phyloP scores from a whole-genome alignment of 2,329 filamentous ascomycete genomes.

The Allantophomopsis lycopodina region DNA sequence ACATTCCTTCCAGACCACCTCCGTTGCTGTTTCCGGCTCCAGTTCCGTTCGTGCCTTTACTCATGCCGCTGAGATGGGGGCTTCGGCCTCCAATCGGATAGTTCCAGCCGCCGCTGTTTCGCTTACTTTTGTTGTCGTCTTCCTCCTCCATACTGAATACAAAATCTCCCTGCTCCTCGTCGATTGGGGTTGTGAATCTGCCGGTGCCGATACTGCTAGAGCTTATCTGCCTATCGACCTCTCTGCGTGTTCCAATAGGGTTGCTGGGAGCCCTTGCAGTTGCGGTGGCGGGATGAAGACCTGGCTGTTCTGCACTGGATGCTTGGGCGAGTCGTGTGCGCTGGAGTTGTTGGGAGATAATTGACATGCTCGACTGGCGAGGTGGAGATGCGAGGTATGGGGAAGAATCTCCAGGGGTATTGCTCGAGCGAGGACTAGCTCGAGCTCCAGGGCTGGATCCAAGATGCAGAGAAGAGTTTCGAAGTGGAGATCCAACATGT shows the following conservation, averaged over 20 bases:
- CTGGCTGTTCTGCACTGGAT: slow-evolving; percentile 31
- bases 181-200: slow-evolving; percentile 49
- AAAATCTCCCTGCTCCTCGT: slow-evolving; percentile 49
- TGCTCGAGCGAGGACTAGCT: slow-evolving; percentile 13
- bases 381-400: slow-evolving; percentile 18
- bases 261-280: slow-evolving; percentile 26
- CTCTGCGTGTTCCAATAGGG: slow-evolving; percentile 20
- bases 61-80: slow-evolving; percentile 10
- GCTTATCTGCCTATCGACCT: slow-evolving; percentile 38
- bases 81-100: slow-evolving; percentile 10
- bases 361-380: slow-evolving; percentile 33
- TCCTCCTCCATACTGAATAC: slow-evolving; percentile 55
- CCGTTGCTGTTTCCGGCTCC: slow-evolving; percentile 3
- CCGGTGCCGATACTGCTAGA: slow-evolving; percentile 36
- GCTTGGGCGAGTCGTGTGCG: slow-evolving; percentile 34
- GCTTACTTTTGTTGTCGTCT: slow-evolving; percentile 31
- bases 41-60: slow-evolving; percentile 5
- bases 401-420: slow-evolving; percentile 14
- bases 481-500: slow-evolving; percentile 50
- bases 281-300: slow-evolving; percentile 28
- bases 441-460: slow-evolving; percentile 38
- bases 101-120: slow-evolving; percentile 17
- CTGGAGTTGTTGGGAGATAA: slow-evolving; percentile 48
- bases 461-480: slow-evolving; percentile 46
- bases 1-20: slow-evolving; percentile 3